Evolutionary conservation across 352 stramenopile species (phyloP).

Genomic region (Pythium oligandrum): DNA sequence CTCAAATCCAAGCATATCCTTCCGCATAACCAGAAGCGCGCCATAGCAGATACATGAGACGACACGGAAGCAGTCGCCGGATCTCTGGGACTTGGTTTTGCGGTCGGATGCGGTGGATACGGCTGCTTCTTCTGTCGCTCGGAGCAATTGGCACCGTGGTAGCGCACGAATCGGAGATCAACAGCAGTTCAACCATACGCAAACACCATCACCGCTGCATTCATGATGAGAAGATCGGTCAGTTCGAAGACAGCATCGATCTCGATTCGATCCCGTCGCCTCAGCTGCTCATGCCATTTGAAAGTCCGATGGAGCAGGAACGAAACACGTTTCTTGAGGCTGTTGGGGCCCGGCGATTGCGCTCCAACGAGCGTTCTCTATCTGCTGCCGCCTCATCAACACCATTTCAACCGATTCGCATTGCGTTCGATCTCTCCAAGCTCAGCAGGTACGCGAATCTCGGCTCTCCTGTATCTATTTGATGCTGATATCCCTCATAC

Average conservation of each 20-base stretch:
- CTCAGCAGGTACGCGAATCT: conserved; percentile 34
- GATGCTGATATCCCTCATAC: background rate
- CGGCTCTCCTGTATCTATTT: background rate
- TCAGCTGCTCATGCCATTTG: conserved; percentile 22
- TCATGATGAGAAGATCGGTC: conserved; percentile 56
- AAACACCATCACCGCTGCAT: conserved; percentile 55
- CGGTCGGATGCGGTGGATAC: no score
- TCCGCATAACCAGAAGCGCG: no score
- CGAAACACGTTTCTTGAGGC: conserved; percentile 33
- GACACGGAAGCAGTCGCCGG: no score
- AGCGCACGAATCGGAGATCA: no score
- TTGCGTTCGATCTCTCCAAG: conserved; percentile 74
- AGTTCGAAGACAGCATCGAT: conserved; percentile 45
- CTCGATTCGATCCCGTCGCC: conserved; percentile 23
- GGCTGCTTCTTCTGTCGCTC: no score
- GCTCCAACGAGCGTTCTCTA: conserved; percentile 24
- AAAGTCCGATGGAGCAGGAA: conserved; percentile 17
- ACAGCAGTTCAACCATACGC: no score
- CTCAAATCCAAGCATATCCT: no score
- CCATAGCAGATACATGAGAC: no score
- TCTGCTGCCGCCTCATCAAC: conserved; percentile 10
- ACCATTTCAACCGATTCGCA: conserved; percentile 66
- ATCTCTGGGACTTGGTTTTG: no score
- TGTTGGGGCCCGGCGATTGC: conserved; percentile 24
- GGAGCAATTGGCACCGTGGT: no score